phyloP scores from a whole-genome alignment of 441 rosid genomes.

The Pelargonium fulgidum region DNA sequence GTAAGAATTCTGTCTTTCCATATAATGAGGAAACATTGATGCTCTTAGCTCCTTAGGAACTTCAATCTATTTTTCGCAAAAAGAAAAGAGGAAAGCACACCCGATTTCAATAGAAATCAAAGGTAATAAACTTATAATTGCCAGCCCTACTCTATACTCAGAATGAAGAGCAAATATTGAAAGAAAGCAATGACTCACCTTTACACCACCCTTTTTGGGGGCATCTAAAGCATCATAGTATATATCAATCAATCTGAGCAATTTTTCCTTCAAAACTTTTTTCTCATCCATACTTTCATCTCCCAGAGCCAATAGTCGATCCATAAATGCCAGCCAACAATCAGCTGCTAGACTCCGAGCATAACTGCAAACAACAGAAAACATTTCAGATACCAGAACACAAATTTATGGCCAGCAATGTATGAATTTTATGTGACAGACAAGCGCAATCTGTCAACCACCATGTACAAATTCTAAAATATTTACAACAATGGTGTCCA shows the following conservation, averaged over 20 bases:
- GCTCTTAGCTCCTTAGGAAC: slow-evolving; percentile 40
- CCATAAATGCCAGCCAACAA: slow-evolving; percentile 73
- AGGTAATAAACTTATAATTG: no score
- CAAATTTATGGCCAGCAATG: no score
- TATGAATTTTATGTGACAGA: no score
- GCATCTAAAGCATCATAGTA: slow-evolving; percentile 86
- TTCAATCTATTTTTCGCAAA: slow-evolving; percentile 33
- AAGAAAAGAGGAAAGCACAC: not conserved
- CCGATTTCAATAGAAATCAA: no score
- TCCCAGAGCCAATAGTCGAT: slow-evolving; percentile 43
- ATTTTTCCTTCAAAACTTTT: slow-evolving; percentile 30
- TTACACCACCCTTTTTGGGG: slow-evolving; percentile 42
- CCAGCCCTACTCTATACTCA: no score
- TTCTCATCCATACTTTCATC: slow-evolving; percentile 36
- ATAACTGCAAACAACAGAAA: no score
- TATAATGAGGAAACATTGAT: slow-evolving; percentile 48
- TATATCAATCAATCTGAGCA: slow-evolving; percentile 39
- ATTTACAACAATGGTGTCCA: no score
- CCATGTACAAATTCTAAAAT: no score
- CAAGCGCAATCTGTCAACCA: no score
- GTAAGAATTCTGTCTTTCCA: slow-evolving; percentile 41
- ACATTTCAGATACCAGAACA: no score
- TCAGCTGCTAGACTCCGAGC: no score
- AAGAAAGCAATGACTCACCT: not conserved
- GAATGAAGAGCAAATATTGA: not conserved